phyloP scores from a whole-genome alignment of 2,329 filamentous ascomycete species.

The Pleoardoris graminearum region DNA sequence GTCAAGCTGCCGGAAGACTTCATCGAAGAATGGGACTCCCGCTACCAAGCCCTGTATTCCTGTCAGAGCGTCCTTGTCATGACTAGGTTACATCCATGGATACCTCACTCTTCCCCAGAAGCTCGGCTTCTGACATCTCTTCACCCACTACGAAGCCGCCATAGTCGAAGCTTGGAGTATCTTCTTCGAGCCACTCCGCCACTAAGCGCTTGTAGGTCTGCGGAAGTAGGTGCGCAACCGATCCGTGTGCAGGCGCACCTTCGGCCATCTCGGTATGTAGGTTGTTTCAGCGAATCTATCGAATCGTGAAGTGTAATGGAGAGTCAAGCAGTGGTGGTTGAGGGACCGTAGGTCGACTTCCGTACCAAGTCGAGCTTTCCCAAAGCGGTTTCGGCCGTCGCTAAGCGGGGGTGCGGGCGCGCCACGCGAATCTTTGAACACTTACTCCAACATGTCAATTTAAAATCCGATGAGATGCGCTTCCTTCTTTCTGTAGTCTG shows the following conservation, averaged over 20 bases:
- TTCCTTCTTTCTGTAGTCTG: too few species aligned
- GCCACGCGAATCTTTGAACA: too few species aligned
- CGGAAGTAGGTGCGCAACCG: constrained; percentile 75
- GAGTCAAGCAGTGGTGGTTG: background rate
- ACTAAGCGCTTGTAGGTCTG: constrained; percentile 81
- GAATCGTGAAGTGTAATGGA: background rate
- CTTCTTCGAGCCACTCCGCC: constrained; percentile 87
- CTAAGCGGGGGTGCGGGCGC: constrained; percentile 1
- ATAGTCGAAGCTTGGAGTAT: constrained; percentile 95
- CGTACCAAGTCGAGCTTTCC: too few species aligned
- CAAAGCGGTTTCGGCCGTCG: constrained; percentile 1
- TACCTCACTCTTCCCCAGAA: constrained; percentile 62
- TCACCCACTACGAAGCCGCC: constrained; percentile 94
- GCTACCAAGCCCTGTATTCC: constrained; percentile 72
- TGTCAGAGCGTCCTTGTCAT: constrained; percentile 4
- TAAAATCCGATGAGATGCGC: too few species aligned
- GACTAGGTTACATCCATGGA: background rate
- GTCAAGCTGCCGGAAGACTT: constrained; percentile 86
- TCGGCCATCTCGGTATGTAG: constrained; percentile 31
- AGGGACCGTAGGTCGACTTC: too few species aligned
- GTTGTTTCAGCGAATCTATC: background rate
- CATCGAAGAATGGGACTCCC: constrained; percentile 91
- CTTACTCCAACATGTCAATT: too few species aligned
- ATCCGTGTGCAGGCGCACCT: constrained; percentile 62
- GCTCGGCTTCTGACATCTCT: constrained; percentile 51